These are phyloP conservation scores for Aspergillus alliaceus DNA, from an alignment of 2,329 filamentous ascomycete species.

Conservation along the genomic window DNA sequence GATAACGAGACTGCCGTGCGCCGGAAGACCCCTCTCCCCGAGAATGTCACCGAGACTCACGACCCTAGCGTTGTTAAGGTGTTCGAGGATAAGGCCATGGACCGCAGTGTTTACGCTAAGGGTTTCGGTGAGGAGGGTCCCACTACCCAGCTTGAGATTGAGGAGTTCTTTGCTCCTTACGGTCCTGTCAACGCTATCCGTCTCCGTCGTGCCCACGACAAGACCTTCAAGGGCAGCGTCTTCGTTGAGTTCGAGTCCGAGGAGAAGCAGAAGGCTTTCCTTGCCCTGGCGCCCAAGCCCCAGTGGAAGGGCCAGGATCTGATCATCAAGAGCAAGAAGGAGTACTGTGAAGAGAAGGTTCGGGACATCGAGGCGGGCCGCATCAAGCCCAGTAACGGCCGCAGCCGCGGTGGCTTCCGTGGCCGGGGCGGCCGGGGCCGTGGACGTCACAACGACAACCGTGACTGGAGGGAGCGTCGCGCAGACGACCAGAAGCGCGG, in stretches of 20 bases:
- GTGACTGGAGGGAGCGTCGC: conserved; percentile 48
- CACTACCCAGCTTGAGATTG: conserved; percentile 87
- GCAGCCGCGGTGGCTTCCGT: conserved; percentile 38
- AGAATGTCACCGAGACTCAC: conserved; percentile 55
- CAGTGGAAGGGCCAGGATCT: conserved; percentile 80
- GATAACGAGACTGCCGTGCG: conserved; percentile 72
- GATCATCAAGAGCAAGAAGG: conserved; percentile 81
- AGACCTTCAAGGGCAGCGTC: conserved; percentile 90
- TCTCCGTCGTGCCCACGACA: conserved; percentile 72
- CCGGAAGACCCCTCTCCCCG: conserved; percentile 70
- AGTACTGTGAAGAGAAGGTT: conserved; percentile 78
- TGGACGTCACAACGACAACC: conserved; percentile 35
- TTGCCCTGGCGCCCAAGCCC: conserved; percentile 76
- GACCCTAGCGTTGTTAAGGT: conserved; percentile 55
- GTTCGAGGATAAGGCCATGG: conserved; percentile 65
- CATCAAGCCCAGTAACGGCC: conserved; percentile 56
- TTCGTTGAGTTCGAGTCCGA: conserved; percentile 89
- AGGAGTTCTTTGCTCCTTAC: conserved; percentile 82
- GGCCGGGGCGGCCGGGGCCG: conserved; percentile 49
- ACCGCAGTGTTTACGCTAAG: conserved; percentile 84
- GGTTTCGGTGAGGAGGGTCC: conserved; percentile 85
- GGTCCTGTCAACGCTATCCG: conserved; percentile 80
- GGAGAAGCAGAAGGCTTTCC: conserved; percentile 76
- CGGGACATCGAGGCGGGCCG: conserved; percentile 70
- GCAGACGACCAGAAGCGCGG: conserved; percentile 46